Conservation (phyloP, 805 yeast species). For the Saturnispora diversa region DNA sequence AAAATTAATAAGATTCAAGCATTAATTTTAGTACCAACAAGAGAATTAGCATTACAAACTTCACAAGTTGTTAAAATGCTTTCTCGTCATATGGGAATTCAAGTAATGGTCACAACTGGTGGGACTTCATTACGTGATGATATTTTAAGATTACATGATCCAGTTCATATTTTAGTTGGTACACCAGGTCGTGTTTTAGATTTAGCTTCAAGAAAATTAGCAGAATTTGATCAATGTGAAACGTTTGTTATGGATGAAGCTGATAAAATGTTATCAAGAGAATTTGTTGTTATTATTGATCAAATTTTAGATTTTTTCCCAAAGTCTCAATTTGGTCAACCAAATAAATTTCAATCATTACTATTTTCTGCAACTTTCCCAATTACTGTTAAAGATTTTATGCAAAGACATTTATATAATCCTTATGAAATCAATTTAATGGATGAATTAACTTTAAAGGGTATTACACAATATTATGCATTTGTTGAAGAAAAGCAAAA, state of each 20-base stretch:
- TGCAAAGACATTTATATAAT: slow-evolving; percentile 80
- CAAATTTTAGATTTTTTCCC: slow-evolving; percentile 82
- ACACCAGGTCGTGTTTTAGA: slow-evolving; percentile 97
- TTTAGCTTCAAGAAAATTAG: slow-evolving; percentile 79
- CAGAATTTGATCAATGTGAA: slow-evolving; percentile 79
- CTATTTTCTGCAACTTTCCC: slow-evolving; percentile 97
- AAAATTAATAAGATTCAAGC: slow-evolving; percentile 81
- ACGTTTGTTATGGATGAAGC: slow-evolving; percentile 98
- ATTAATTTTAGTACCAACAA: slow-evolving; percentile 88
- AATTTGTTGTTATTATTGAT: slow-evolving; percentile 79
- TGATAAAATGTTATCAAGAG: slow-evolving; percentile 89
- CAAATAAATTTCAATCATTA: slow-evolving; percentile 66
- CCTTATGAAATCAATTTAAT: slow-evolving; percentile 94
- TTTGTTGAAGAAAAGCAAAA: slow-evolving; percentile 96
- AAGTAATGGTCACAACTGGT: slow-evolving; percentile 98
- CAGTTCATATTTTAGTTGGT: slow-evolving; percentile 92
- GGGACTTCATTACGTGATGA: slow-evolving; percentile 94
- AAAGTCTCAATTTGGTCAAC: slow-evolving; percentile 25
- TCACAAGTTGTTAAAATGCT: slow-evolving; percentile 94
- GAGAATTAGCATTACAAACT: slow-evolving; percentile 96
- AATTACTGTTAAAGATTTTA: slow-evolving; percentile 81
- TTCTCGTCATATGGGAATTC: slow-evolving; percentile 85
- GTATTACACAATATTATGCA: slow-evolving; percentile 97
- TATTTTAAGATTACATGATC: slow-evolving; percentile 82
- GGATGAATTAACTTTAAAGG: slow-evolving; percentile 95